Evolutionary conservation across 306 rosid species (phyloP).

Genomic region (Alnus rubra): DNA sequence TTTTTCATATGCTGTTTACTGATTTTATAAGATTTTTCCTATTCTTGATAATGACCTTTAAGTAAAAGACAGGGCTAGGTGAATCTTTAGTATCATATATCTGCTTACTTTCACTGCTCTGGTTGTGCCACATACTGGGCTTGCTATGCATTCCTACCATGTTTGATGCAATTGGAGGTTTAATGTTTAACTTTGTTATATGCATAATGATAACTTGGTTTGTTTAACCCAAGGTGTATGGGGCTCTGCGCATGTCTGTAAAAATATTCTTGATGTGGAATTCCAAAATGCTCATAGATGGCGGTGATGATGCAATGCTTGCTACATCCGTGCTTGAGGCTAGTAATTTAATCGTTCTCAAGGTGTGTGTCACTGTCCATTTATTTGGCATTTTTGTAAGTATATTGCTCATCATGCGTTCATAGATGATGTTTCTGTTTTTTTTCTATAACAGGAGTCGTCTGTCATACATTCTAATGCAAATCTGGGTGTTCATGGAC

Average conservation of each 20-base stretch:
- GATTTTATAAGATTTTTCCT: background rate
- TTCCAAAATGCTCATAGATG: slow-evolving; percentile 90
- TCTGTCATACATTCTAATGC: slow-evolving; percentile 99
- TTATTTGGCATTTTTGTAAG: slow-evolving; percentile 18
- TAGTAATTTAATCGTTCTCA: slow-evolving; percentile 92
- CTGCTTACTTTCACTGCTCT: background rate
- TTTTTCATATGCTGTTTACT: background rate
- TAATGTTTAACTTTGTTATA: background rate
- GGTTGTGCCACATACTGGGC: background rate
- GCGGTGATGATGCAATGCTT: slow-evolving; percentile 77
- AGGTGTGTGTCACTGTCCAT: slow-evolving; percentile 52
- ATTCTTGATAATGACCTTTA: background rate
- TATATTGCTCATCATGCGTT: slow-evolving; percentile 29
- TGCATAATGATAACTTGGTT: slow-evolving; percentile 12
- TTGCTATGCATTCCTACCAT: background rate
- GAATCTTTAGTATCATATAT: background rate
- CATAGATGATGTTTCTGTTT: slow-evolving; percentile 28
- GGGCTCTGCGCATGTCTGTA: slow-evolving; percentile 97
- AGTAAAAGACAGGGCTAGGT: background rate
- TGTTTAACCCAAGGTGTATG: slow-evolving; percentile 68
- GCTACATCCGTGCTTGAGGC: slow-evolving; percentile 94
- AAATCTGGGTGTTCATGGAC: slow-evolving; percentile 97
- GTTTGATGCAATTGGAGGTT: background rate
- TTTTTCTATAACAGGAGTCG: slow-evolving; percentile 57
- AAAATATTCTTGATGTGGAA: slow-evolving; percentile 99